Base-by-base conservation (phyloP, 2,329 filamentous ascomycete genomes). In the Fusarium robinianum region DNA sequence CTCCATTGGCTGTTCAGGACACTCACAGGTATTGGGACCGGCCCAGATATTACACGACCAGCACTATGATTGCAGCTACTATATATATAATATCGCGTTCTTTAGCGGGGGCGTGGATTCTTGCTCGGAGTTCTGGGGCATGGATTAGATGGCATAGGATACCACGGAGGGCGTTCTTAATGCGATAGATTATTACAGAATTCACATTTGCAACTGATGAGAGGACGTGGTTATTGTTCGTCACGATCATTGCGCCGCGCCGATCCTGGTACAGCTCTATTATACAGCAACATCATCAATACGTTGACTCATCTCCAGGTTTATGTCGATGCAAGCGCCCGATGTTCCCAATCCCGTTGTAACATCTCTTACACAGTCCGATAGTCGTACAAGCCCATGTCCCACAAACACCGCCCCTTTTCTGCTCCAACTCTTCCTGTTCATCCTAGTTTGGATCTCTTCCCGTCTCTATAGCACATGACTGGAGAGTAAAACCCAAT, bases 1-100 rank as follows among this genome's bases (percentile, higher is more conserved):
- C 56, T 81, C 61, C 75, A 80, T 48, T 87, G 84, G 84, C 67
- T 83, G 30, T 76, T 84, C 25, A 74, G 82, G 65, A 77, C 80
- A 22, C 41, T 83, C 55, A 83, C 80, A 5, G 80, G 81, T 3
- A 76, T 83, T 30, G 80, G 80, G 10, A 81, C 78, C 0, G 78
- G 79, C 5, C 79, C 79, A 12, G 80, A 83, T 53, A 79, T 83
- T 35, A 64, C 68, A 58, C 58, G 64, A 11, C 49, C 58, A 22
- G 29, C 45, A 17, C 55, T 37, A 55, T 63, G 41, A 58, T 41
- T 7, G 9, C 29, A 10, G 16, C 26, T 19, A 25, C 33, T 24
- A 25, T 18, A 23, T 41, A 42, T 29, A 30, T 26, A 22, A 32
- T 23, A 30, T 24, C 21, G 27, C 19, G 31, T 52, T 46, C 19